A percentile compares a stretch with the other conserved stretches of the same genome.
Conservation (phyloP, 2,329 filamentous ascomycete species). For the Trichophyton verrucosum region DNA sequence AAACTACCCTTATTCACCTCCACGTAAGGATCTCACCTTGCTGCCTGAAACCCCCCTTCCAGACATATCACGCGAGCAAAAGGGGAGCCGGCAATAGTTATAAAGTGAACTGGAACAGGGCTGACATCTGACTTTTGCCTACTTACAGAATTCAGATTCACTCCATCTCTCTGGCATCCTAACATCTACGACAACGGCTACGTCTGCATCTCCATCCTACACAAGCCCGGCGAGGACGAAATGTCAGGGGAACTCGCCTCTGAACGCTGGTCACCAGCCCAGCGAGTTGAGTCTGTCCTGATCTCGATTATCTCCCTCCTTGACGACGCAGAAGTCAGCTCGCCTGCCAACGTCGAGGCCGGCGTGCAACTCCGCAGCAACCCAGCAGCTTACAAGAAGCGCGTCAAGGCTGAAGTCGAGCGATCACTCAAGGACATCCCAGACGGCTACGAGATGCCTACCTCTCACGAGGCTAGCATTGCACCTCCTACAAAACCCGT, state of each 20-base stretch:
- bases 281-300: conserved; percentile 87
- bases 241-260: conserved; percentile 82
- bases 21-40: conserved; percentile 35
- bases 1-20: conserved; percentile 83
- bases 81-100: no score
- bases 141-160: conserved; percentile 55
- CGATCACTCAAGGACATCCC: conserved; percentile 70
- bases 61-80: neutral
- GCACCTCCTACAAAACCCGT: conserved; percentile 9
- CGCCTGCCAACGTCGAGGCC: conserved; percentile 89
- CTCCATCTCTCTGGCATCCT: conserved; percentile 69
- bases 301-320: conserved; percentile 84
- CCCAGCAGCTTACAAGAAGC: conserved; percentile 54
- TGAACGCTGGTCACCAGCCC: conserved; percentile 88
- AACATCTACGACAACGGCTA: conserved; percentile 87
- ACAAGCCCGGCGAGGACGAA: conserved; percentile 79
- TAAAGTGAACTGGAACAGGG: no score
- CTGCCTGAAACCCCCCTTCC: neutral
- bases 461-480: conserved; percentile 46
- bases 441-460: conserved; percentile 68
- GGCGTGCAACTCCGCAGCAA: conserved; percentile 71
- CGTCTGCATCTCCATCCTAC: conserved; percentile 92
- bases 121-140: neutral
- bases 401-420: conserved; percentile 58
- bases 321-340: conserved; percentile 86